Conservation (phyloP, 257 asterid genomes). For the Fraxinus excelsior region DNA sequence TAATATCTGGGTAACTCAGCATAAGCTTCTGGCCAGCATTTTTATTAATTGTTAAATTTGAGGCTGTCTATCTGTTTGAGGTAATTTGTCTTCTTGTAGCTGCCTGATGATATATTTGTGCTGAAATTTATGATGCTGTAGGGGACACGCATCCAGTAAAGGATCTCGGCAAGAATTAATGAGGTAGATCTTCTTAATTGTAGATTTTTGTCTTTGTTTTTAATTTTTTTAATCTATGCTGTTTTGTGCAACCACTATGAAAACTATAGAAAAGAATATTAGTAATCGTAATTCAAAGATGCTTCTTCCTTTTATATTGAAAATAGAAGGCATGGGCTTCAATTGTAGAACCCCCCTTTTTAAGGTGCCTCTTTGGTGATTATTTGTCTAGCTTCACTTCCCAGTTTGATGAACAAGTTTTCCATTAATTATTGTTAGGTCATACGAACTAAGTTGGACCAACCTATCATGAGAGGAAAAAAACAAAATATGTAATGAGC, state of each 20-base stretch:
- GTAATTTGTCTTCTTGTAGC: conserved; percentile 9
- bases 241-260: not conserved
- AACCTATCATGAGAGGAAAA: not conserved
- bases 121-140: conserved; percentile 23
- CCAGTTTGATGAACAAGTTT: not conserved
- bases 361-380: not conserved
- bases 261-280: conserved; percentile 3
- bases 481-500: not conserved
- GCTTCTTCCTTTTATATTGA: not conserved
- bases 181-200: conserved; percentile 46
- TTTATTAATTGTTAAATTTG: not conserved
- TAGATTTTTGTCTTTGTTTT: not conserved
- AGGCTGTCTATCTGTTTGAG: not conserved
- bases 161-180: conserved; percentile 61
- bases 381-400: not conserved
- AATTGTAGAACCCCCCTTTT: not conserved
- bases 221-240: not conserved
- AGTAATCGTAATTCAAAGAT: not conserved
- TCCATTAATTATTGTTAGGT: not conserved
- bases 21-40: not conserved
- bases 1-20: not conserved
- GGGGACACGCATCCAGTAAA: conserved; percentile 43
- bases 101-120: conserved; percentile 21
- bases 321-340: not conserved
- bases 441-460: not conserved